These are phyloP conservation scores for Proteromonas lacertae DNA, from an alignment of 352 stramenopile genomes.

Conservation along the genomic window DNA sequence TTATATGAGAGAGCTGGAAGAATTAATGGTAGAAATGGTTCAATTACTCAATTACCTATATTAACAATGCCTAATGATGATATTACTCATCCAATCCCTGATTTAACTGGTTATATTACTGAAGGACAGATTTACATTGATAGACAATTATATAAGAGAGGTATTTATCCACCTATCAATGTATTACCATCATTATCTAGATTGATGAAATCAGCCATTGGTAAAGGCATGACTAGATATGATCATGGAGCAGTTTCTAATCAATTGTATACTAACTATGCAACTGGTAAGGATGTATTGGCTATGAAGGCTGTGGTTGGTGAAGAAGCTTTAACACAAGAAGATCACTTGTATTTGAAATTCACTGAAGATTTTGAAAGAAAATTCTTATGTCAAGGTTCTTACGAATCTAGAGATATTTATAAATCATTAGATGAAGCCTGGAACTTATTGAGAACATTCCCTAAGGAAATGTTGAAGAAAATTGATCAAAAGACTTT, in stretches of 20 bases:
- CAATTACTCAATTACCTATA: constrained; percentile 94
- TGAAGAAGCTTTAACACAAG: constrained; percentile 87
- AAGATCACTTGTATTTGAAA: constrained; percentile 94
- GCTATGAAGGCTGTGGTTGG: constrained; percentile 98
- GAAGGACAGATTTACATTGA: constrained; percentile 96
- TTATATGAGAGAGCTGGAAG: constrained; percentile 91
- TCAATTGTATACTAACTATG: constrained; percentile 65
- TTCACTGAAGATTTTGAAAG: constrained; percentile 95
- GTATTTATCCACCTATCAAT: constrained; percentile 98
- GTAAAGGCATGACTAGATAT: constrained; percentile 88
- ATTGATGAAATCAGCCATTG: constrained; percentile 98
- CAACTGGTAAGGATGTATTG: constrained; percentile 85
- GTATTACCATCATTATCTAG: constrained; percentile 85
- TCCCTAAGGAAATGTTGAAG: constrained; percentile 93
- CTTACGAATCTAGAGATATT: constrained; percentile 86
- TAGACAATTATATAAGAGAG: constrained; percentile 79
- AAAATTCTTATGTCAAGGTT: constrained; percentile 86
- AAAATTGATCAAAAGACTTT: constrained; percentile 97
- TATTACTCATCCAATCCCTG: constrained; percentile 97
- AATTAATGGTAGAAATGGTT: constrained; percentile 81
- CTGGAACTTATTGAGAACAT: constrained; percentile 87
- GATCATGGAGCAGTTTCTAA: constrained; percentile 94
- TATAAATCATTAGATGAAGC: constrained; percentile 90
- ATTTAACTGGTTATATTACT: constrained; percentile 98
- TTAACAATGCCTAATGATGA: constrained; percentile 99